Evolutionary conservation across 2,329 filamentous ascomycete genomes (phyloP).

Genomic region (Pseudodiploospora longispora): DNA sequence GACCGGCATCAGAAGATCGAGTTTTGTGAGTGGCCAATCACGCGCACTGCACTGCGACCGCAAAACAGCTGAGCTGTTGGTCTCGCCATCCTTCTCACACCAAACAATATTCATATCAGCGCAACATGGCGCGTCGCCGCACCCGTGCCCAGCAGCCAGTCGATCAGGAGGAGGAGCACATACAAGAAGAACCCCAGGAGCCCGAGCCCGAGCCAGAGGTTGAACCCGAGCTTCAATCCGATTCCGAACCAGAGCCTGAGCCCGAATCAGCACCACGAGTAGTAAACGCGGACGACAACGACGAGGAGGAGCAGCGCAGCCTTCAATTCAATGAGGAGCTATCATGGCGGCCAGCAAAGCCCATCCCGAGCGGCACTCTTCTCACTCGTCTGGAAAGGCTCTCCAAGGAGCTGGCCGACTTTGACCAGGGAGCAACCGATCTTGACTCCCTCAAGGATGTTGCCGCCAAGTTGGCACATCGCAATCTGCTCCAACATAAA

Average conservation of each 20-base stretch:
- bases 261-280: background rate
- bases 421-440: conserved; percentile 82
- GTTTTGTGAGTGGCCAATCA: conserved; percentile 12
- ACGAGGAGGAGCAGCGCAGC: conserved; percentile 23
- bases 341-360: conserved; percentile 85
- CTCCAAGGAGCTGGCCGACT: conserved; percentile 70
- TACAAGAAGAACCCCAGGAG: conserved; percentile 8
- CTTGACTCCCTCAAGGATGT: conserved; percentile 76
- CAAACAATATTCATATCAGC: conserved; percentile 9
- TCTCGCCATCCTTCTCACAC: conserved; percentile 2
- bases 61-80: conserved; percentile 5
- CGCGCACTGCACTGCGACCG: conserved; percentile 1
- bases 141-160: conserved; percentile 23
- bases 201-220: conserved; percentile 9
- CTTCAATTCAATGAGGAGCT: conserved; percentile 80
- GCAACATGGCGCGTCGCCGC: conserved; percentile 30
- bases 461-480: conserved; percentile 74
- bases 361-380: conserved; percentile 76
- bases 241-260: conserved; percentile 2
- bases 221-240: conserved; percentile 11
- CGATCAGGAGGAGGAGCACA: conserved; percentile 12
- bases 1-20: conserved; percentile 10
- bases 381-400: conserved; percentile 73
- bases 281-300: conserved; percentile 12
- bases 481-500: conserved; percentile 80